phyloP scores from a whole-genome alignment of 768 basidiomycete genomes.

The Podaxis rugospora region DNA sequence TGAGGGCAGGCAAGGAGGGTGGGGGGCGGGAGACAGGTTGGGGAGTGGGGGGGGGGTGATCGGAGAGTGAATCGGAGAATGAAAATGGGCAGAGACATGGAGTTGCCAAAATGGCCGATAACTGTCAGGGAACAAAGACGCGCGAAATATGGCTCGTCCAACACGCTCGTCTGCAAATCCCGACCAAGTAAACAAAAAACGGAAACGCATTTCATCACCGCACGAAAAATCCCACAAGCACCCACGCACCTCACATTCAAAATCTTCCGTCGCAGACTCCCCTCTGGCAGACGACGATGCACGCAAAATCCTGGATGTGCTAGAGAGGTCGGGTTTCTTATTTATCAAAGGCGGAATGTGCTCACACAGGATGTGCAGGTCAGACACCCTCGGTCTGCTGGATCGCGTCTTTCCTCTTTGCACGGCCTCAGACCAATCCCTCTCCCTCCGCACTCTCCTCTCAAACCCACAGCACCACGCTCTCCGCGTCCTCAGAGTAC shows the following conservation, averaged over 20 bases:
- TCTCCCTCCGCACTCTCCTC: conserved; percentile 53
- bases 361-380: conserved; percentile 31
- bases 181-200: conserved; percentile 36
- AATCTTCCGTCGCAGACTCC: conserved; percentile 8
- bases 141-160: conserved; percentile 62
- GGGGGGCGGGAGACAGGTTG: conserved; percentile 18
- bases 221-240: conserved; percentile 43
- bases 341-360: neutral
- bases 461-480: conserved; percentile 48
- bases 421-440: conserved; percentile 34
- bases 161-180: conserved; percentile 51
- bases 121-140: conserved; percentile 5
- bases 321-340: conserved; percentile 44
- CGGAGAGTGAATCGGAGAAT: conserved; percentile 15
- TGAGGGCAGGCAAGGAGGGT: conserved; percentile 8
- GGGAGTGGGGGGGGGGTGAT: neutral
- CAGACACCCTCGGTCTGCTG: conserved; percentile 71
- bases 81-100: neutral
- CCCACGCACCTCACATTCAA: conserved; percentile 31
- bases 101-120: neutral
- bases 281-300: conserved; percentile 31
- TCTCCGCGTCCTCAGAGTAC: conserved; percentile 51
- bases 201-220: conserved; percentile 51
- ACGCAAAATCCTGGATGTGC: conserved; percentile 52
- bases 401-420: conserved; percentile 72